Evolutionary conservation across 768 basidiomycete genomes (phyloP).

Genomic region (Suillus americanus): DNA sequence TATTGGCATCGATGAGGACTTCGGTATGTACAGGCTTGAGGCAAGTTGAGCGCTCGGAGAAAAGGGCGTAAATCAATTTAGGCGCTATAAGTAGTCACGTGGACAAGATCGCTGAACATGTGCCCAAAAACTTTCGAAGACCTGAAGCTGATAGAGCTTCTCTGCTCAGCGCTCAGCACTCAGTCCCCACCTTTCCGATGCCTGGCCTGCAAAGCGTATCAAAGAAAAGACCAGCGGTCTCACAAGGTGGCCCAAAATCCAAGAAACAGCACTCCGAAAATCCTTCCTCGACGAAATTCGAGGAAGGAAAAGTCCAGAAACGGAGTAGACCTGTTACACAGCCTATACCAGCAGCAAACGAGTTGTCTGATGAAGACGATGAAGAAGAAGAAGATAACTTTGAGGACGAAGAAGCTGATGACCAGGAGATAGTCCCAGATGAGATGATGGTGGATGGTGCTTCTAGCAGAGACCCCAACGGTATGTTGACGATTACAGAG

Average conservation of each 20-base stretch:
- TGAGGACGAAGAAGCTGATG: constrained; percentile 38
- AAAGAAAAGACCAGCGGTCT: constrained; percentile 51
- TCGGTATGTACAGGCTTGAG: neutral
- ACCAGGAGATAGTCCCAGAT: constrained; percentile 30
- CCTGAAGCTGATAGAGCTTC: neutral
- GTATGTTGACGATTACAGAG: constrained; percentile 36
- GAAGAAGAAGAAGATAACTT: constrained; percentile 36
- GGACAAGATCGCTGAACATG: neutral
- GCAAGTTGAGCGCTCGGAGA: too few species aligned
- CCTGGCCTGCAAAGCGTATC: constrained; percentile 38
- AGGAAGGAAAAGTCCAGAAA: constrained; percentile 44
- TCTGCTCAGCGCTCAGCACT: neutral
- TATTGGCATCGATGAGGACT: neutral
- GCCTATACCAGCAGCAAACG: constrained; percentile 32
- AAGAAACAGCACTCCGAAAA: constrained; percentile 56
- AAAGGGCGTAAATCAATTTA: neutral
- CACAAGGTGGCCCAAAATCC: constrained; percentile 45
- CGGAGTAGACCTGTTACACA: constrained; percentile 63
- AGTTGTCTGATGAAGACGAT: constrained; percentile 41
- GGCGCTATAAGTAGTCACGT: neutral
- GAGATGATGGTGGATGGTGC: constrained; percentile 30
- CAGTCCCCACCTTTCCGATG: constrained; percentile 28
- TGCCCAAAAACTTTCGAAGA: constrained; percentile 5
- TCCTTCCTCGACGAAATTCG: constrained; percentile 16
- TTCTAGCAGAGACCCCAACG: constrained; percentile 54